Conservation (phyloP, 495 filamentous ascomycete species). For the Aspergillus bertholletiae region DNA sequence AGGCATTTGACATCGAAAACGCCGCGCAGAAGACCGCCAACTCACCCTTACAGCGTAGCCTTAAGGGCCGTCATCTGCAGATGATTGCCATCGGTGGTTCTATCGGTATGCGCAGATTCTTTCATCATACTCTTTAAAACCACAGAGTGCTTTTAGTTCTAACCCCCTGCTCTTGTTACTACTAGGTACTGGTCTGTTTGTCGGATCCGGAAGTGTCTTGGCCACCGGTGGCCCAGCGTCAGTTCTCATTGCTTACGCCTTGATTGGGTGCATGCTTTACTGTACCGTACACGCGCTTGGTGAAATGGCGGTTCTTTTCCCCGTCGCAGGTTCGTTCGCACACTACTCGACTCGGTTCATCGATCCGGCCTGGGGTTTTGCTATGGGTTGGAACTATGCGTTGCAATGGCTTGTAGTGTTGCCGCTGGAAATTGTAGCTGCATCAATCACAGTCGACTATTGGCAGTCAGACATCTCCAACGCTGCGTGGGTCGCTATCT, state of each 20-base stretch:
- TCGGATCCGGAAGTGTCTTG: conserved; percentile 78
- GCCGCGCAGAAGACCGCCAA: conserved; percentile 73
- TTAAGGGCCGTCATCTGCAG: conserved; percentile 86
- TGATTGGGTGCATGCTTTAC: conserved; percentile 88
- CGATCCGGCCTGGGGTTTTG: conserved; percentile 95
- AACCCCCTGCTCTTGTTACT: neutral
- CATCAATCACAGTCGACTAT: conserved; percentile 82
- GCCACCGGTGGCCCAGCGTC: conserved; percentile 80
- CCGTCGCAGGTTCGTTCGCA: conserved; percentile 89
- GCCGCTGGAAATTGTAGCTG: conserved; percentile 87
- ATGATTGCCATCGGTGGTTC: conserved; percentile 97
- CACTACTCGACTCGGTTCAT: conserved; percentile 90
- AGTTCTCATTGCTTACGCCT: conserved; percentile 72
- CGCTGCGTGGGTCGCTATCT: conserved; percentile 82
- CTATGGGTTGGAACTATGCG: conserved; percentile 98
- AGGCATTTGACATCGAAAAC: conserved; percentile 68
- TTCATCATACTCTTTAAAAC: neutral
- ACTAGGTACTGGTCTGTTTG: conserved; percentile 84
- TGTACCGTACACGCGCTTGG: conserved; percentile 89
- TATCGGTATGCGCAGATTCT: conserved; percentile 60
- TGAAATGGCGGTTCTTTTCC: conserved; percentile 88
- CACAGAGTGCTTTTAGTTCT: neutral
- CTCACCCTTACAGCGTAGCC: conserved; percentile 67
- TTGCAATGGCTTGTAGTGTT: conserved; percentile 89
- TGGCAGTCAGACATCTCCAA: conserved; percentile 69